Evolutionary conservation across 192 early-diverging fungal species (phyloP).

Genomic region (Helicostylum pulchrum): DNA sequence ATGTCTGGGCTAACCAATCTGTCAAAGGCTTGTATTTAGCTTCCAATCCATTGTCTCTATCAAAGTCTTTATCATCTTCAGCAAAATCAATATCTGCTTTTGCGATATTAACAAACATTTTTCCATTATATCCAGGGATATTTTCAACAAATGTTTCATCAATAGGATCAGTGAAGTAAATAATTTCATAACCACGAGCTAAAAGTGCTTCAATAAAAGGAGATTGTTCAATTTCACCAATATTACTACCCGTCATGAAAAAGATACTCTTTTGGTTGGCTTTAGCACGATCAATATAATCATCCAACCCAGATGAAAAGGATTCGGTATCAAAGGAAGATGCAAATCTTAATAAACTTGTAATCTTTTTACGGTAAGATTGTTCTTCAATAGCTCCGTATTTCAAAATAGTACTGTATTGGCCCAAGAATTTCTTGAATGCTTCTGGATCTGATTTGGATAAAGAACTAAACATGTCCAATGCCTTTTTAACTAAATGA

Average conservation of each 20-base stretch:
- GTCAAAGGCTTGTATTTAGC: constrained; percentile 50
- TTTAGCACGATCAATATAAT: constrained; percentile 88
- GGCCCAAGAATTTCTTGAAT: constrained; percentile 67
- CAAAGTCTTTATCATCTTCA: constrained; percentile 48
- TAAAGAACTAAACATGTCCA: constrained; percentile 81
- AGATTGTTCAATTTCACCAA: constrained; percentile 69
- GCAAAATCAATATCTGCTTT: constrained; percentile 66
- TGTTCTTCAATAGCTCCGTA: constrained; percentile 88
- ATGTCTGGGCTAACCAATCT: constrained; percentile 52
- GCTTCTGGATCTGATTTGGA: constrained; percentile 61
- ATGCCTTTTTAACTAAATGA: constrained; percentile 82
- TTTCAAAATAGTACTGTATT: constrained; percentile 77
- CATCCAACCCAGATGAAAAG: constrained; percentile 57
- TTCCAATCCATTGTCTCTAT: constrained; percentile 49
- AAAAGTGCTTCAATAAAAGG: constrained; percentile 92
- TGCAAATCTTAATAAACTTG: constrained; percentile 78
- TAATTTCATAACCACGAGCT: constrained; percentile 85
- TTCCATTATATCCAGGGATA: constrained; percentile 70
- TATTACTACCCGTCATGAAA: constrained; percentile 71
- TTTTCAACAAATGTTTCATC: constrained; percentile 78
- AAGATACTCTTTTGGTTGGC: constrained; percentile 88
- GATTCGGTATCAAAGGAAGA: constrained; percentile 51
- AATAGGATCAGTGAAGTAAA: constrained; percentile 73
- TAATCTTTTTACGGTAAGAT: constrained; percentile 66
- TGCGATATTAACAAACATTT: constrained; percentile 72